Conservation (phyloP, 2,329 filamentous ascomycete species). For the Exophiala phaeomuriformis region DNA sequence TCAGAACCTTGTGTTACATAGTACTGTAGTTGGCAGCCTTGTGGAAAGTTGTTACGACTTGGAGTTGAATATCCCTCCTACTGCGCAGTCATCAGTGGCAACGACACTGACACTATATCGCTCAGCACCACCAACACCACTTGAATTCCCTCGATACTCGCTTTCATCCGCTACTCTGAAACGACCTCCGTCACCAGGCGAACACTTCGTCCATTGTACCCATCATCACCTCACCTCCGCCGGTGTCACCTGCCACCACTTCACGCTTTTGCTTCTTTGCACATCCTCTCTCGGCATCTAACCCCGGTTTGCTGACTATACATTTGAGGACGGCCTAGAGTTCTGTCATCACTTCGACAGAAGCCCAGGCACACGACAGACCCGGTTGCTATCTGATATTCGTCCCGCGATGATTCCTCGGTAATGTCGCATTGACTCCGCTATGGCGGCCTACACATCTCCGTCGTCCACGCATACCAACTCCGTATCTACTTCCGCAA, state of each 20-base stretch:
- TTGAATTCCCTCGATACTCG: constrained; percentile 1
- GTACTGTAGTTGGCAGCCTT: too few relatives aligned
- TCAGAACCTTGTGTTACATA: too few relatives aligned
- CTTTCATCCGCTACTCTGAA: neutral
- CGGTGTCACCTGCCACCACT: neutral
- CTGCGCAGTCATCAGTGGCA: neutral
- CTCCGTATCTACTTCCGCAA: constrained; percentile 10
- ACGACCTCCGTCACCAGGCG: neutral
- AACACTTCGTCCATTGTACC: neutral
- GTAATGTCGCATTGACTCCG: constrained; percentile 12
- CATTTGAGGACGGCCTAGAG: too few relatives aligned
- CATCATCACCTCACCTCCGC: neutral
- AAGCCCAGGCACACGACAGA: neutral
- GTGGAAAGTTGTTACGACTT: too few relatives aligned
- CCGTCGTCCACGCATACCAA: constrained; percentile 14
- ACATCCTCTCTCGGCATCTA: neutral
- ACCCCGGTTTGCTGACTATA: neutral
- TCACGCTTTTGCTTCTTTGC: neutral
- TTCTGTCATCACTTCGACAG: too few relatives aligned
- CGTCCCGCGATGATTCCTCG: constrained; percentile 17
- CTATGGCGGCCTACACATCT: constrained; percentile 26
- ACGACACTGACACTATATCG: neutral
- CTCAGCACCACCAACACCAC: neutral
- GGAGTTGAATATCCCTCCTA: neutral
- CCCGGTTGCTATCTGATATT: neutral